Evolutionary conservation across 176 grass and related monocot genomes (phyloP), one percentile per base, ranked within the genome.

Genomic region (Pontederia paniculata): DNA sequence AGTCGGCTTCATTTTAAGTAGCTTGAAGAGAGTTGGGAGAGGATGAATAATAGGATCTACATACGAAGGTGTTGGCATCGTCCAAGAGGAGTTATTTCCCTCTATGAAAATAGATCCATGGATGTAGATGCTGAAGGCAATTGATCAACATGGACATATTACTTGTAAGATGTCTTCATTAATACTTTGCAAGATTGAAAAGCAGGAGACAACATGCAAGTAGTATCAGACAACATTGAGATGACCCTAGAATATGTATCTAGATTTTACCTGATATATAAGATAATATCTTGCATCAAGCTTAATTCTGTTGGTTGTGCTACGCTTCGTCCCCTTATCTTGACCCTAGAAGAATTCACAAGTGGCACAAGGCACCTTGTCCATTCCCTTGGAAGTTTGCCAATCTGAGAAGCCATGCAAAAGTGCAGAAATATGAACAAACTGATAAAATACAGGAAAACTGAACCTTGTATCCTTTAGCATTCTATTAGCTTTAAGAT

Each of bases 331-430:
- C 74, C 89, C 45, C 58, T 76, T 21, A 95, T 77, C 84, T 77
- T 89, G 21, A 95, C 81, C 70, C 85, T 95, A 23, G 84, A 85
- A 17, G 89, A 85, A 52, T 52, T 82, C 53, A 95, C 84, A 66
- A 95, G 81, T 0, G 84, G 84, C 13, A 95, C 78, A 13, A 95
- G 76, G 52, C 76, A 83, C 60, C 80, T 74, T 10, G 78, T 77
- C 84, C 84, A 95, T 13, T 95, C 84, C 10, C 73, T 21, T 8
- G 78, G 69, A 21, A 95, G 80, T 55, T 55, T 95, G 49, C 89
- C 89, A 55, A 95, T 89, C 89, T 95, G 47, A 51, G 68, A 41
- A 23, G 25, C 0, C 16, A 43, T 10, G 45, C 8, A 65, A 20
- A 60, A 53, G 25, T 31, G 5, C 25, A 5, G 25, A 31, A 31